Evolutionary conservation across 805 yeast species (phyloP).

Genomic region (Metschnikowia anglica): DNA sequence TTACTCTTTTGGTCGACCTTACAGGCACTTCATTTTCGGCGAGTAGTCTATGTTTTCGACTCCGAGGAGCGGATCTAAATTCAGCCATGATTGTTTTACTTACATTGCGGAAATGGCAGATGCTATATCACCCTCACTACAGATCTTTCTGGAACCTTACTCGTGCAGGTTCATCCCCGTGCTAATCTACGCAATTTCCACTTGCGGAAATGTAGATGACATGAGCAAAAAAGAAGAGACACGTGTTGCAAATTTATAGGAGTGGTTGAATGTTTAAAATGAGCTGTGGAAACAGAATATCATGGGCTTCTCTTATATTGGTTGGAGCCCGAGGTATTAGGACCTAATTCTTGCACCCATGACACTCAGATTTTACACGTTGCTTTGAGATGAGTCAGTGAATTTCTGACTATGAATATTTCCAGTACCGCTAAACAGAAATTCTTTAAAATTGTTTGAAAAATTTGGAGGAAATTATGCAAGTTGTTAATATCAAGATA

Average conservation of each 20-base stretch:
- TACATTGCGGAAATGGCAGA: neutral
- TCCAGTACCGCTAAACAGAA: neutral
- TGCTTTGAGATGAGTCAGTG: too few relatives aligned
- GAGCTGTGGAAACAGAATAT: too few relatives aligned
- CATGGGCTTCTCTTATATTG: too few relatives aligned
- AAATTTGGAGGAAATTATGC: too few relatives aligned
- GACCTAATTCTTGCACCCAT: too few relatives aligned
- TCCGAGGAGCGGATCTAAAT: neutral
- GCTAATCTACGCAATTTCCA: constrained; percentile 5
- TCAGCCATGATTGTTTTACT: constrained; percentile 1
- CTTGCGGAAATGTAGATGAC: neutral
- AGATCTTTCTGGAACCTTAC: constrained; percentile 11
- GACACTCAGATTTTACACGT: too few relatives aligned
- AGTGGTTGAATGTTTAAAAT: too few relatives aligned
- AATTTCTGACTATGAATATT: too few relatives aligned
- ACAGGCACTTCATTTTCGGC: constrained; percentile 4
- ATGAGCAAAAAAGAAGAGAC: neutral
- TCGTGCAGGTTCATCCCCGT: constrained; percentile 9
- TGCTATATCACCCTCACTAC: constrained; percentile 4
- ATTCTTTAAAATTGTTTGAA: too few relatives aligned
- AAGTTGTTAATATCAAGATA: neutral
- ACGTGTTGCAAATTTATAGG: neutral
- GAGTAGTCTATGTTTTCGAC: constrained; percentile 8
- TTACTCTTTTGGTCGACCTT: constrained; percentile 26
- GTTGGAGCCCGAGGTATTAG: too few relatives aligned